A percentile compares a stretch with the other conserved stretches of the same genome.
These are phyloP conservation scores for Berkeleyomyces basicola DNA, from an alignment of 2,329 filamentous ascomycete genomes.

Conservation along the genomic window DNA sequence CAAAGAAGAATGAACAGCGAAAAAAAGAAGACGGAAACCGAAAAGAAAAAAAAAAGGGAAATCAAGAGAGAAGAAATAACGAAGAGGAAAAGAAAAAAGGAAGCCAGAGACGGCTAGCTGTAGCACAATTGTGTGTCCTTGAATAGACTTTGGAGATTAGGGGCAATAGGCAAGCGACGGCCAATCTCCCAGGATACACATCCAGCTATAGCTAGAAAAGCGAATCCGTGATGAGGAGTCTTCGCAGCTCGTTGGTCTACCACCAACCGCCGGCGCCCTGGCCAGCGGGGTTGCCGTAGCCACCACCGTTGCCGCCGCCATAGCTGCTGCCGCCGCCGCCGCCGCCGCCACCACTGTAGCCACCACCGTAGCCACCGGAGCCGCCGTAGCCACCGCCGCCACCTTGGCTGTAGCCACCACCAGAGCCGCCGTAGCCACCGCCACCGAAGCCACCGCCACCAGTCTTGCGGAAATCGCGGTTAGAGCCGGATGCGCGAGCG, in stretches of 20 bases:
- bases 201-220: background rate
- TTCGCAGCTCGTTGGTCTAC: slow-evolving; percentile 24
- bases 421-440: slow-evolving; percentile 29
- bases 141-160: no score
- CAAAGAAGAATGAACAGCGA: slow-evolving; percentile 8
- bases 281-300: slow-evolving; percentile 54
- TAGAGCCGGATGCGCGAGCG: slow-evolving; percentile 48
- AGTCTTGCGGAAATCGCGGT: slow-evolving; percentile 77
- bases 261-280: slow-evolving; percentile 52
- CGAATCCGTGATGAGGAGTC: background rate
- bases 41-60: slow-evolving; percentile 19
- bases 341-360: slow-evolving; percentile 28
- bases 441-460: slow-evolving; percentile 28
- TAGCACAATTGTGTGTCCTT: background rate
- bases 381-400: slow-evolving; percentile 24
- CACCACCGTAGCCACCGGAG: slow-evolving; percentile 24
- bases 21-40: slow-evolving; percentile 8
- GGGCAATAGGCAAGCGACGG: no score
- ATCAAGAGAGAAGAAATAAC: slow-evolving; percentile 12
- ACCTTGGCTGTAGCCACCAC: slow-evolving; percentile 25
- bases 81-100: slow-evolving; percentile 14
- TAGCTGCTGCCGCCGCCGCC: slow-evolving; percentile 26
- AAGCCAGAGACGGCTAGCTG: slow-evolving; percentile 4
- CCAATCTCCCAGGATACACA: background rate
- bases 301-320: slow-evolving; percentile 27